Conservation (phyloP, 495 filamentous ascomycete genomes). For the Aspergillus taichungensis region DNA sequence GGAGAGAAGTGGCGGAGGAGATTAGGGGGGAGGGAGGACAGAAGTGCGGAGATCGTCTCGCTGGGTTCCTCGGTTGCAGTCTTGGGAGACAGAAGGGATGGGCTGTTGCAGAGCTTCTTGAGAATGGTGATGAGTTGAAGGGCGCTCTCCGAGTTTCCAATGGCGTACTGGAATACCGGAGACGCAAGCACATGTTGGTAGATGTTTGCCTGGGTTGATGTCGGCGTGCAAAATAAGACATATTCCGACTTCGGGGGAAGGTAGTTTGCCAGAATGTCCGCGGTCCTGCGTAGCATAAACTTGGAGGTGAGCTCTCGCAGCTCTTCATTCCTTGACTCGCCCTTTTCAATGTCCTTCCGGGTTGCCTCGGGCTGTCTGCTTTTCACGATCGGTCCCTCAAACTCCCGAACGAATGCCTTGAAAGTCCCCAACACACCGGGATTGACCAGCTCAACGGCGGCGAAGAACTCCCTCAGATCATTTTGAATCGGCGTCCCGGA, state of each 20-base stretch:
- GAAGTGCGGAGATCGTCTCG: slow-evolving; percentile 38
- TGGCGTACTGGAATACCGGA: slow-evolving; percentile 55
- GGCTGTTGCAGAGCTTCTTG: slow-evolving; percentile 79
- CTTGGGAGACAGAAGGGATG: slow-evolving; percentile 50
- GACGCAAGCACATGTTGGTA: slow-evolving; percentile 63
- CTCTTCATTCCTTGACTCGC: slow-evolving; percentile 60
- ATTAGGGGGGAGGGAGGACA: slow-evolving; percentile 49
- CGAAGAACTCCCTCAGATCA: slow-evolving; percentile 70
- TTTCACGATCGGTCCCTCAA: slow-evolving; percentile 63
- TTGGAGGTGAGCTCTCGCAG: slow-evolving; percentile 56
- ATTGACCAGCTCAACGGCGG: slow-evolving; percentile 74
- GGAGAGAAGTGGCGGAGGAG: slow-evolving; percentile 49
- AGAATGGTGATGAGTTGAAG: slow-evolving; percentile 70
- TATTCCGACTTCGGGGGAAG: slow-evolving; percentile 73
- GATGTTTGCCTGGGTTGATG: slow-evolving; percentile 54
- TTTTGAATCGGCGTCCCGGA: slow-evolving; percentile 78
- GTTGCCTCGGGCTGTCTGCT: slow-evolving; percentile 65
- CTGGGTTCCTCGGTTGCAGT: slow-evolving; percentile 24
- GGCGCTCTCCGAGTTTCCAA: slow-evolving; percentile 60
- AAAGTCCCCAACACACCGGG: slow-evolving; percentile 62
- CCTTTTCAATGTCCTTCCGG: slow-evolving; percentile 60
- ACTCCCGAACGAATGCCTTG: slow-evolving; percentile 61
- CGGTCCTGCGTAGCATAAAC: slow-evolving; percentile 72
- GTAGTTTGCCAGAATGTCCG: slow-evolving; percentile 63
- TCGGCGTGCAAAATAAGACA: slow-evolving; percentile 68